Percentiles rank a stretch among this genome's conserved stretches.
phyloP scores from a whole-genome alignment of 768 basidiomycete genomes.

The Trichaptum fuscoviolaceum region DNA sequence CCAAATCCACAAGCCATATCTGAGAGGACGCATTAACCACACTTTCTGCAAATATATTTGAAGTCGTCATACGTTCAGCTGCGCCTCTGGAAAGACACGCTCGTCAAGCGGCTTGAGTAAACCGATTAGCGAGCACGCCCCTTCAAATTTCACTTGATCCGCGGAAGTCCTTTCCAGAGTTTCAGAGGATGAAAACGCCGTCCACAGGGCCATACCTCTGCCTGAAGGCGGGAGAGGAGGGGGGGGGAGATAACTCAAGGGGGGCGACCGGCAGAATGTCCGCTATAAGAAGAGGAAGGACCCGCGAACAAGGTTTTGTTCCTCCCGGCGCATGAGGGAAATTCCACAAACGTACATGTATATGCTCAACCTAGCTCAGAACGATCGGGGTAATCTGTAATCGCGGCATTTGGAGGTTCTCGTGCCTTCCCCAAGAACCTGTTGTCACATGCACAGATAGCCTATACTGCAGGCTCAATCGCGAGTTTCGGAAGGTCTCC shows the following conservation, averaged over 20 bases:
- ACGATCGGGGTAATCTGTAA: background rate
- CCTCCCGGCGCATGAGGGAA: too few species aligned
- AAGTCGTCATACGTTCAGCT: too few species aligned
- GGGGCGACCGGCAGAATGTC: background rate
- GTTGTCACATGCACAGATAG: background rate
- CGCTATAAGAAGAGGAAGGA: background rate
- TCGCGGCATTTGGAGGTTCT: background rate
- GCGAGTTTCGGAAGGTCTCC: background rate
- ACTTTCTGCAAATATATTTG: too few species aligned
- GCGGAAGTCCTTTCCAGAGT: background rate
- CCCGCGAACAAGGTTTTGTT: background rate
- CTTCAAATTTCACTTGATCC: background rate
- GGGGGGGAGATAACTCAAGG: background rate
- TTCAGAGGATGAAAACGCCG: background rate
- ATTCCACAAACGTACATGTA: background rate
- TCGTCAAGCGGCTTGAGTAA: too few species aligned
- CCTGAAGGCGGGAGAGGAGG: constrained; percentile 22
- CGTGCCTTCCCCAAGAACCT: background rate
- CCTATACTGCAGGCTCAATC: background rate
- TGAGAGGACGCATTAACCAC: too few species aligned
- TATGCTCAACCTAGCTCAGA: background rate
- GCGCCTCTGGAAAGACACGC: too few species aligned
- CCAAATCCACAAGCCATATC: too few species aligned
- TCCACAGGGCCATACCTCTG: constrained; percentile 20
- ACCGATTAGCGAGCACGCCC: background rate